Conservation (phyloP, 352 stramenopile species). For the Globisporangium lucens region DNA sequence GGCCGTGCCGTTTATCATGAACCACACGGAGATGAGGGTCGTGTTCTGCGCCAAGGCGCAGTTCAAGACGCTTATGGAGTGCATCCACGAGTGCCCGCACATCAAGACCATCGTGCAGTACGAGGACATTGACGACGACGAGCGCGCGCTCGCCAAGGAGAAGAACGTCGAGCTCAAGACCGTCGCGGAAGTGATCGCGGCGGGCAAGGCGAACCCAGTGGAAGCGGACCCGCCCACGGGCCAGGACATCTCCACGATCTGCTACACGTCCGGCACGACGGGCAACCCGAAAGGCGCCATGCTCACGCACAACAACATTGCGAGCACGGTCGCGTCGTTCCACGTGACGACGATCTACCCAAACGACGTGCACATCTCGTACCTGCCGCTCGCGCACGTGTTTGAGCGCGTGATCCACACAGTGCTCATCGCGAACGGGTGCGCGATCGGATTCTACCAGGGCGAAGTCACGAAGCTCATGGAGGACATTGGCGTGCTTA, state of each 20-base stretch:
- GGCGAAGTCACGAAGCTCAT: constrained; percentile 87
- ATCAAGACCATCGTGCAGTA: constrained; percentile 57
- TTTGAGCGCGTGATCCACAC: constrained; percentile 84
- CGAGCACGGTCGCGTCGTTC: constrained; percentile 14
- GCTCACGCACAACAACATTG: constrained; percentile 56
- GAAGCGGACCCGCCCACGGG: constrained; percentile 40
- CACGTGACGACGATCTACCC: constrained; percentile 13
- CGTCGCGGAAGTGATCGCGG: constrained; percentile 33
- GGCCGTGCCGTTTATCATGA: constrained; percentile 72
- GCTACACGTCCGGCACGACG: constrained; percentile 78
- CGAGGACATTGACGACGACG: constrained; percentile 39
- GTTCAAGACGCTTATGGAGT: constrained; percentile 47
- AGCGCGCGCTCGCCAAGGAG: constrained; percentile 24
- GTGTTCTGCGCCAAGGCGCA: constrained; percentile 64
- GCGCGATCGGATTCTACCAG: constrained; percentile 90
- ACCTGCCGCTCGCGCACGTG: constrained; percentile 94
- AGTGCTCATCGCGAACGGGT: constrained; percentile 59
- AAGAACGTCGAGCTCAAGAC: constrained; percentile 44
- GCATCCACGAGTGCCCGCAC: constrained; percentile 41
- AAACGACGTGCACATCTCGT: constrained; percentile 78
- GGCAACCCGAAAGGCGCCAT: constrained; percentile 70
- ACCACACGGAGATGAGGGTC: constrained; percentile 71
- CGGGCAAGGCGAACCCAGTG: constrained; percentile 41
- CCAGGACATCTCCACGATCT: constrained; percentile 91
- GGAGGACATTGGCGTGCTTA: constrained; percentile 89